Evolutionary conservation across 495 filamentous ascomycete genomes (phyloP).

Genomic region (Amorphotheca resinae): DNA sequence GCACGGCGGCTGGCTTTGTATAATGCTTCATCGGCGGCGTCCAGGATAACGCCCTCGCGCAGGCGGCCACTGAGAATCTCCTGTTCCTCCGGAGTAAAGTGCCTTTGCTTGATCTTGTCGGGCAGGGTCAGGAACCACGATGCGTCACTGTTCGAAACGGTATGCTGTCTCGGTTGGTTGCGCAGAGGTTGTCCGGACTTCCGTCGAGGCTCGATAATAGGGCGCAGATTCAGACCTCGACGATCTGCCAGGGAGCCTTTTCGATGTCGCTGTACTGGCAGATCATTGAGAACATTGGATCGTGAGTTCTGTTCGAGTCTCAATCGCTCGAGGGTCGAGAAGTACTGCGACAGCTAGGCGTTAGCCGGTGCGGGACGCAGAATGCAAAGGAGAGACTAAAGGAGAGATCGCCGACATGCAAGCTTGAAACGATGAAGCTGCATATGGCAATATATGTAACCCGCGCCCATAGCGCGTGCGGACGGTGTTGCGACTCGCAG

Average conservation of each 20-base stretch:
- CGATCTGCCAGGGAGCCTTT: conserved; percentile 18
- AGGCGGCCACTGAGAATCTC: conserved; percentile 43
- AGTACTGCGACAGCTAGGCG: conserved; percentile 36
- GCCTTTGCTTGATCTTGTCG: conserved; percentile 54
- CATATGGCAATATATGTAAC: conserved; percentile 1
- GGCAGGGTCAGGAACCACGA: conserved; percentile 61
- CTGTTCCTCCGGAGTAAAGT: conserved; percentile 66
- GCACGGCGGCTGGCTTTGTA: conserved; percentile 35
- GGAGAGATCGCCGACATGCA: too few species aligned
- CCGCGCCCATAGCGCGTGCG: too few species aligned
- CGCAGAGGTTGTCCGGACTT: conserved; percentile 15
- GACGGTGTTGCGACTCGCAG: too few species aligned
- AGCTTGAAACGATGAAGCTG: not conserved
- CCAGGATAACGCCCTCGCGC: conserved; percentile 46
- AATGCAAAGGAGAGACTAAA: not conserved
- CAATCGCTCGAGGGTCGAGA: conserved; percentile 52
- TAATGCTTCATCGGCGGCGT: conserved; percentile 58
- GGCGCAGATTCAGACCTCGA: conserved; percentile 14
- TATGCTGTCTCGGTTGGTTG: conserved; percentile 15
- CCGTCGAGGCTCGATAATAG: conserved; percentile 15
- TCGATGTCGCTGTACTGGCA: conserved; percentile 13
- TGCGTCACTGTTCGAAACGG: conserved; percentile 35
- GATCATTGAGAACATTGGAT: conserved; percentile 13
- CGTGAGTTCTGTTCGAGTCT: conserved; percentile 42
- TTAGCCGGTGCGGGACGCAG: not conserved